phyloP scores from a whole-genome alignment of 345 rosid species.

The Lepidium sativum region DNA sequence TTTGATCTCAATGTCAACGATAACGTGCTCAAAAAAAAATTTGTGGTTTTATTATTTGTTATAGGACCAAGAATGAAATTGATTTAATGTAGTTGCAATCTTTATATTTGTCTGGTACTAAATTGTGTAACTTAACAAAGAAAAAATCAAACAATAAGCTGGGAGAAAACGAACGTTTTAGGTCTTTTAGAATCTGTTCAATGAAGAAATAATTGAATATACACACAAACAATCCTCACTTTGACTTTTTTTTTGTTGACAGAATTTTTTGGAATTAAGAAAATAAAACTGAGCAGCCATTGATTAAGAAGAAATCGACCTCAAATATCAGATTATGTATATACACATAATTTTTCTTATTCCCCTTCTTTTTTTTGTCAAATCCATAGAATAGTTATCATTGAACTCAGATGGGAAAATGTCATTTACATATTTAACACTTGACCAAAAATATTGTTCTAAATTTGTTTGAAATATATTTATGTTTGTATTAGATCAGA shows the following conservation, averaged over 20 bases:
- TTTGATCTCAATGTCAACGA: slow-evolving; percentile 26
- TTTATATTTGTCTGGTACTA: background rate
- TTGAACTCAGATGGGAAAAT: no score
- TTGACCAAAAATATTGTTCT: no score
- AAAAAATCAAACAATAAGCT: background rate
- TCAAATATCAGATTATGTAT: background rate
- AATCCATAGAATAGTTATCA: no score
- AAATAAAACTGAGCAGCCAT: background rate
- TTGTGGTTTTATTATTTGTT: background rate
- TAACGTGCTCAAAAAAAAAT: background rate
- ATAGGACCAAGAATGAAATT: background rate
- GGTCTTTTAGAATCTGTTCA: background rate
- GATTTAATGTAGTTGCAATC: background rate
- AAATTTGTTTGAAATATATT: no score
- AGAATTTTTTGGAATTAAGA: no score
- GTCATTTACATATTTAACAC: no score
- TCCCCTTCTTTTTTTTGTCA: no score
- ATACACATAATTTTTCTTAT: background rate
- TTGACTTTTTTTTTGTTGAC: background rate
- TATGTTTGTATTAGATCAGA: no score
- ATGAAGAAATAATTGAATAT: background rate
- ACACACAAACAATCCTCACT: background rate
- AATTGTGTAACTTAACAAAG: background rate
- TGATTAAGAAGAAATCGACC: background rate
- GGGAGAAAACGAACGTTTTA: background rate